Conservation (phyloP, 306 rosid species). For the Parietaria judaica region DNA sequence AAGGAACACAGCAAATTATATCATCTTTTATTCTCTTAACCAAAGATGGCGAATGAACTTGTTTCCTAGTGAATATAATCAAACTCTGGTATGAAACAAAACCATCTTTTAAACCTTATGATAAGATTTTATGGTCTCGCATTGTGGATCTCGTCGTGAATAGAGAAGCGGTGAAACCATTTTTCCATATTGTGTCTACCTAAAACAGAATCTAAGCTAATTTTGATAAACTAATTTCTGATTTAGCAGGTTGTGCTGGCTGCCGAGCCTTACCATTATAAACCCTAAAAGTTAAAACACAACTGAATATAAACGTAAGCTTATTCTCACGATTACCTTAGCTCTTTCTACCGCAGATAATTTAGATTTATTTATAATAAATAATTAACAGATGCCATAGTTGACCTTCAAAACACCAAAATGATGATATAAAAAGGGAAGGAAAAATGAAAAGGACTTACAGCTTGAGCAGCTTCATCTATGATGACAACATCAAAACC, state of each 20-base stretch:
- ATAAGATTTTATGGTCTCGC: not conserved
- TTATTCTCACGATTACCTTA: too few species aligned
- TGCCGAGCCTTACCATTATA: not conserved
- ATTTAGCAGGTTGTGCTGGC: not conserved
- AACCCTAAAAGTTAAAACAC: not conserved
- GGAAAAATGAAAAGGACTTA: constrained; percentile 29
- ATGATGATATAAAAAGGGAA: not conserved
- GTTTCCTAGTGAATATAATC: not conserved
- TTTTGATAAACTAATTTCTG: too few species aligned
- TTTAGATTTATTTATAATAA: too few species aligned
- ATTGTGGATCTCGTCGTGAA: too few species aligned
- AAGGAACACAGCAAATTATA: not conserved
- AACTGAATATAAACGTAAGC: too few species aligned
- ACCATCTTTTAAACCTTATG: not conserved
- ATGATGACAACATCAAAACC: constrained; percentile 89
- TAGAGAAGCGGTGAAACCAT: too few species aligned
- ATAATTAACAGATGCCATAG: not conserved
- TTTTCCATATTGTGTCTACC: too few species aligned
- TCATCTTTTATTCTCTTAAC: not conserved
- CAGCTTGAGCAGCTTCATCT: constrained; percentile 99
- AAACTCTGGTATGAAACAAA: not conserved
- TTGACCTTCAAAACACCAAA: not conserved
- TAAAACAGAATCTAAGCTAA: too few species aligned
- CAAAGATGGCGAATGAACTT: not conserved
- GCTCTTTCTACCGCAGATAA: not conserved